Percentiles rank a stretch among this genome's conserved stretches.
Conservation (phyloP, 495 filamentous ascomycete genomes). For the Pyrenopolyporus hunteri region DNA sequence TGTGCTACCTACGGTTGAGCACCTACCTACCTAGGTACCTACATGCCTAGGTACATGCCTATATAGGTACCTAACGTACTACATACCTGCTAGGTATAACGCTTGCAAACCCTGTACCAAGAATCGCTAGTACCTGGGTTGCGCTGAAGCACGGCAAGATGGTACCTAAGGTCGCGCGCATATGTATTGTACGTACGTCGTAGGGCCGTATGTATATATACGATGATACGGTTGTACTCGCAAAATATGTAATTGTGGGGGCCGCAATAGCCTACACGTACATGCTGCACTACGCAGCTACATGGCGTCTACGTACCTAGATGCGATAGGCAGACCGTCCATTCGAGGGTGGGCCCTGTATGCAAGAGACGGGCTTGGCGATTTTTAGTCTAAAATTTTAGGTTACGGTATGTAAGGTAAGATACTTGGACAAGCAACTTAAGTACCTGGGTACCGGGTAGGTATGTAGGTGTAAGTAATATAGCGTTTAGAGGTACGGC, state of each 20-base stretch:
- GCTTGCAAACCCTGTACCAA: slow-evolving; percentile 27
- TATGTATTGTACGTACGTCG: neutral
- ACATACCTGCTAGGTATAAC: slow-evolving; percentile 3
- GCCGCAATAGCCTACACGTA: slow-evolving; percentile 20
- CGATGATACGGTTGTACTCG: slow-evolving; percentile 22
- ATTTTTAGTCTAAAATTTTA: slow-evolving; percentile 33
- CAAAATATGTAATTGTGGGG: slow-evolving; percentile 21
- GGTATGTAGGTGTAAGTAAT: neutral
- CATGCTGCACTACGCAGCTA: no score
- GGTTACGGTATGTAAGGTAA: slow-evolving; percentile 34
- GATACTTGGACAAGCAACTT: slow-evolving; percentile 1
- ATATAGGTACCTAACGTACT: slow-evolving; percentile 4
- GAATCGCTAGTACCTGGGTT: slow-evolving; percentile 10
- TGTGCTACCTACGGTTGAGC: no score
- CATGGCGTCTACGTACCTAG: slow-evolving; percentile 21
- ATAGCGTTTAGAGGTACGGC: neutral
- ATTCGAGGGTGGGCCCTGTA: slow-evolving; percentile 18
- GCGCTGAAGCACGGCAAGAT: slow-evolving; percentile 17
- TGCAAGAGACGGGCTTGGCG: slow-evolving; percentile 42
- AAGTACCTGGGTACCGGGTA: neutral
- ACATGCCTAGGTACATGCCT: no score
- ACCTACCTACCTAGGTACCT: no score
- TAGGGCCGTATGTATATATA: neutral
- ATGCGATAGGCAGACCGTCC: slow-evolving; percentile 17
- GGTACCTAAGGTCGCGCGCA: neutral